Conservation (phyloP, 192 early-diverging fungal genomes). For the Kickxella alabastrina region DNA sequence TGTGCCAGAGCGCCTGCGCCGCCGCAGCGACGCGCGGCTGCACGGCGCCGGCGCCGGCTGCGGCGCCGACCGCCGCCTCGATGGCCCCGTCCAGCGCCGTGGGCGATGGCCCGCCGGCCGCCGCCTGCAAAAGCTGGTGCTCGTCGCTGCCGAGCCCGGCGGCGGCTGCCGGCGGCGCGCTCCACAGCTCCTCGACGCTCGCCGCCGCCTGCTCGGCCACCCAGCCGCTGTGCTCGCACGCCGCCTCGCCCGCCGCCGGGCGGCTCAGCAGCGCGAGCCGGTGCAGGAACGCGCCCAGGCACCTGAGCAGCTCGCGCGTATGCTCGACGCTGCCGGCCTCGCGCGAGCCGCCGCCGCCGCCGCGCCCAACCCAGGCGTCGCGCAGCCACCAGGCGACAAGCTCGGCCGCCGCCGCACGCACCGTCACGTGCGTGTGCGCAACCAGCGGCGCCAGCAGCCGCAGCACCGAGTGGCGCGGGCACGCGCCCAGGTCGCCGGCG, state of each 20-base stretch:
- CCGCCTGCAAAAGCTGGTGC: slow-evolving; percentile 13
- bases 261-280: slow-evolving; percentile 15
- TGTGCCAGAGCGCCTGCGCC: slow-evolving; percentile 31
- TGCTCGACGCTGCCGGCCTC: slow-evolving; percentile 19
- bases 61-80: slow-evolving; percentile 5
- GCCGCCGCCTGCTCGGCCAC: slow-evolving; percentile 33
- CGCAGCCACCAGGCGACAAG: slow-evolving; percentile 55
- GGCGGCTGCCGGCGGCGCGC: slow-evolving; percentile 10
- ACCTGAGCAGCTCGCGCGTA: slow-evolving; percentile 28
- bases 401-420: slow-evolving; percentile 64
- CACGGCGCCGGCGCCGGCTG: slow-evolving; percentile 1
- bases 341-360: background rate
- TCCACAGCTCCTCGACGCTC: slow-evolving; percentile 42
- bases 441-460: slow-evolving; percentile 63
- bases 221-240: slow-evolving; percentile 10
- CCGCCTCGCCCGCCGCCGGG: background rate
- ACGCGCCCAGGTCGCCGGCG: slow-evolving; percentile 52
- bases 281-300: slow-evolving; percentile 34
- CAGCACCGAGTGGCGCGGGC: slow-evolving; percentile 52
- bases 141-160: slow-evolving; percentile 8
- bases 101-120: background rate
- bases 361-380: slow-evolving; percentile 44
- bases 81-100: slow-evolving; percentile 29
- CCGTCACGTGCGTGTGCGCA: slow-evolving; percentile 63
- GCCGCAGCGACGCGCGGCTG: slow-evolving; percentile 29